Base-by-base conservation (phyloP, 148 eudicot genomes). In the Chenopodium berlandieri region DNA sequence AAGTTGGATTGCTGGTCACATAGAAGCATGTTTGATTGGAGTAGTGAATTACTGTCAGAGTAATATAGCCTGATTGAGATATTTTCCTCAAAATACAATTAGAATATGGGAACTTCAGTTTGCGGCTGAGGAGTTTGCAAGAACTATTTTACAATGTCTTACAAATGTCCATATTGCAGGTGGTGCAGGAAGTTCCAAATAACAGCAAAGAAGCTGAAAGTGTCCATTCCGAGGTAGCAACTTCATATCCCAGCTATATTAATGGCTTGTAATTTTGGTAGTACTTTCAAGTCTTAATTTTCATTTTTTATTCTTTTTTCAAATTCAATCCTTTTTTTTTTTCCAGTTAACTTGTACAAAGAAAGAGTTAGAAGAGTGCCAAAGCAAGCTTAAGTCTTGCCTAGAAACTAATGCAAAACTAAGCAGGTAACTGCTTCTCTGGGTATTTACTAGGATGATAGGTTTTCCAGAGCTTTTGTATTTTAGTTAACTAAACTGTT, bases 311-410 rank as follows among this genome's bases (percentile, higher is more conserved):
- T 40, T 40, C 7, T 37, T 5, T 37, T 40, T 40, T 6, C 0
- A 4, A 40, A 40, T 40, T 40, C 6, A 5, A 40, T 40, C 44
- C 7, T 40, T 0, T 40, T 40, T 40, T 37, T 40, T 40, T 40
- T 40, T 5, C 44, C 48, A 94, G 97, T 77, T 94, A 82, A 79
- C 88, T 25, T 84, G 62, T 78, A 86, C 92, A 52, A 83, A 76
- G 37, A 73, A 75, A 13, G 95, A 94, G 80, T 85, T 94, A 69
- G 90, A 86, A 69, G 89, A 91, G 73, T 91, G 93, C 82, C 87
- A 85, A 81, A 89, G 69, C 75, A 90, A 93, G 77, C 91, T 94
- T n/a, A 85, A 85, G 75, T 86, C 84, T 86, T 91, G 92, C 83
- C 79, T 89, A 79, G 97, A 93, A 84, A 84, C 87, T 75, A 94